Evolutionary conservation across 495 filamentous ascomycete genomes (phyloP).

Genomic region (Neurospora pannonica): DNA sequence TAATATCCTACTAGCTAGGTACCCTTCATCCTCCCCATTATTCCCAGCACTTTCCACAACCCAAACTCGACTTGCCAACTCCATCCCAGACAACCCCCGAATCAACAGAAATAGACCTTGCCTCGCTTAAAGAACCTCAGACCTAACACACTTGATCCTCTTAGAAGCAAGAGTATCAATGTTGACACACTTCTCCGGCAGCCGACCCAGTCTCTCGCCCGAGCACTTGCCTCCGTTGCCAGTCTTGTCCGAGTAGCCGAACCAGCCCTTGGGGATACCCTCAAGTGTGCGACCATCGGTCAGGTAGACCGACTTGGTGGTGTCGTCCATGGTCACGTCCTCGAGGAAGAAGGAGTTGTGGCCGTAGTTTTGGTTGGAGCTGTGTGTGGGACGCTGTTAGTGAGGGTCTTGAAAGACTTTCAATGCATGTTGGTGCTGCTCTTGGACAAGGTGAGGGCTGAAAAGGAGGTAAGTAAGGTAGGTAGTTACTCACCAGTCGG

Average conservation of each 20-base stretch:
- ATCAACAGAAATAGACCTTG: not conserved
- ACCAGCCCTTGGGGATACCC: not conserved
- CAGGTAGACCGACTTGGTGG: not conserved
- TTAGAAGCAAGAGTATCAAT: not conserved
- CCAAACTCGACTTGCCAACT: too few relatives aligned
- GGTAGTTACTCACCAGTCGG: not conserved
- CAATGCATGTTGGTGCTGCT: not conserved
- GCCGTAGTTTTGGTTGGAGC: not conserved
- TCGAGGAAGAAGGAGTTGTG: not conserved
- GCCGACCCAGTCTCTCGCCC: not conserved
- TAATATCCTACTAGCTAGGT: too few relatives aligned
- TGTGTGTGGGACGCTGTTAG: not conserved
- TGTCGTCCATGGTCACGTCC: not conserved
- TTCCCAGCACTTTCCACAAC: too few relatives aligned
- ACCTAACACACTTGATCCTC: not conserved
- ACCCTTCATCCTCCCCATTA: too few relatives aligned
- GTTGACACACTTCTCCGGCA: not conserved
- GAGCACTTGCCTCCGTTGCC: not conserved
- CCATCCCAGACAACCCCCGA: too few relatives aligned
- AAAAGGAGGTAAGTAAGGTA: not conserved
- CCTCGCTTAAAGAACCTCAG: not conserved
- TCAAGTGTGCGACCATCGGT: not conserved
- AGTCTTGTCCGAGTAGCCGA: not conserved
- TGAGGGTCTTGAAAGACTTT: not conserved
- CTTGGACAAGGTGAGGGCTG: not conserved